A percentile compares a stretch with the other conserved stretches of the same genome.
Conservation (phyloP, 441 rosid genomes). For the Euphorbia schlechtendalii region DNA sequence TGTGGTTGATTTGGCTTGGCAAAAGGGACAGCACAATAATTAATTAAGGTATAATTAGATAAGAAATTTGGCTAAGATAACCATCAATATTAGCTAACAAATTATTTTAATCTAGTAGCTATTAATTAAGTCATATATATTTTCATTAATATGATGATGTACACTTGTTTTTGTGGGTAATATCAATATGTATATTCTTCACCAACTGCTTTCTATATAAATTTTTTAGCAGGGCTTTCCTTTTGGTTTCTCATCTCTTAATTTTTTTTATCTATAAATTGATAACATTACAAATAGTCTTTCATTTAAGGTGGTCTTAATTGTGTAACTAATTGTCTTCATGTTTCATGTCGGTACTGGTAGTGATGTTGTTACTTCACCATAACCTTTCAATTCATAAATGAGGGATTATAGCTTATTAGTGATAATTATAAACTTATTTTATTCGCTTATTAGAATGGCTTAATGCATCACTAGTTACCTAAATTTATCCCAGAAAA, state of each 20-base stretch:
- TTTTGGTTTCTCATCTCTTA: not conserved
- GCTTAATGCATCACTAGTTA: too few relatives aligned
- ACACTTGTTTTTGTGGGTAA: constrained; percentile 3
- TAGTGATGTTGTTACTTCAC: constrained; percentile 22
- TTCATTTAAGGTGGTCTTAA: not conserved
- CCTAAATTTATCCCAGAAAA: too few relatives aligned
- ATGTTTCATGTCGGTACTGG: constrained; percentile 17
- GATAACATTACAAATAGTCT: not conserved
- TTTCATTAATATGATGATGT: not conserved
- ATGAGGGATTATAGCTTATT: not conserved
- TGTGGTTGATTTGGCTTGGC: constrained; percentile 1
- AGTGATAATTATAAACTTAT: too few relatives aligned
- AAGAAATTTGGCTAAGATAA: not conserved
- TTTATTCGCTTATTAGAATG: too few relatives aligned
- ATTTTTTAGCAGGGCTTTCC: not conserved
- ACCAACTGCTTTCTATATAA: constrained; percentile 15
- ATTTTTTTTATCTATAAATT: not conserved
- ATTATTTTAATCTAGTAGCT: not conserved
- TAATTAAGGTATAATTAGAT: not conserved
- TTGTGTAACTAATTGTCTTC: constrained; percentile 11
- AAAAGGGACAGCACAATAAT: not conserved
- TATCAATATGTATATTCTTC: constrained; percentile 22
- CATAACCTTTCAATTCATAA: not conserved
- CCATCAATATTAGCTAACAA: not conserved
- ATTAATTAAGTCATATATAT: not conserved